These are phyloP conservation scores for Monosporascus sp. DNA, from an alignment of 2,329 filamentous ascomycete species.

Conservation along the genomic window DNA sequence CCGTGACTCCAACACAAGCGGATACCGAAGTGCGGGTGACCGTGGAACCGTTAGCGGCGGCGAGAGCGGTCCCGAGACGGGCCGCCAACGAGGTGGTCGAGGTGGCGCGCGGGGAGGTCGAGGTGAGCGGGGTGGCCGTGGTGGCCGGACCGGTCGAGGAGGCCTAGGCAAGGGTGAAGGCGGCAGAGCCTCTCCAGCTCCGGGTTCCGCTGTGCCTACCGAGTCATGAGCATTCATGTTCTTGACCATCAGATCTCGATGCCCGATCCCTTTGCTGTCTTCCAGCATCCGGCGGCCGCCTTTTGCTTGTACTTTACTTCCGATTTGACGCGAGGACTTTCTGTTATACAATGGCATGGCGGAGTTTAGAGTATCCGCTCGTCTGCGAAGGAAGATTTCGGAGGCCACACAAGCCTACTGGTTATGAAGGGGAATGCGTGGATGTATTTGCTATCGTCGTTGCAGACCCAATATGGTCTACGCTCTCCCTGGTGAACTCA, in stretches of 20 bases:
- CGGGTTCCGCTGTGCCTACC: slow-evolving; percentile 34
- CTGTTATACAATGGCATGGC: slow-evolving; percentile 14
- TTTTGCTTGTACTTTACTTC: slow-evolving; percentile 23
- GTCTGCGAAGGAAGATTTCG: slow-evolving; percentile 19
- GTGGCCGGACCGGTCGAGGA: slow-evolving; percentile 37
- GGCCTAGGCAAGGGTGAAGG: slow-evolving; percentile 51
- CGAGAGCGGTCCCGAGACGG: slow-evolving; percentile 61
- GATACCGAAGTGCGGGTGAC: slow-evolving; percentile 80
- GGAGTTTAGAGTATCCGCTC: slow-evolving; percentile 19
- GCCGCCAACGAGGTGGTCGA: slow-evolving; percentile 50
- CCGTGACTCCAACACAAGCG: slow-evolving; percentile 58
- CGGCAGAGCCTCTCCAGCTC: slow-evolving; percentile 49
- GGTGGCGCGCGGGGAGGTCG: slow-evolving; percentile 53
- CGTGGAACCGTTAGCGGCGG: slow-evolving; percentile 60
- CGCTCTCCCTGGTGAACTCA: background rate
- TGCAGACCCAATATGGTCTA: background rate
- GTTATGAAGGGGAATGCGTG: slow-evolving; percentile 7
- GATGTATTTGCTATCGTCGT: background rate
- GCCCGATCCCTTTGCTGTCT: slow-evolving; percentile 2
- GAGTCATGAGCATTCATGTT: slow-evolving; percentile 34
- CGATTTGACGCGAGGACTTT: slow-evolving; percentile 13
- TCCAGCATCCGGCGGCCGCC: slow-evolving; percentile 7
- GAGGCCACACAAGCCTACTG: slow-evolving; percentile 13
- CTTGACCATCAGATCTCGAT: slow-evolving; percentile 7
- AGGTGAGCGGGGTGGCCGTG: slow-evolving; percentile 51